Evolutionary conservation across 352 stramenopile species (phyloP).

Genomic region (Globisporangium spinosum): DNA sequence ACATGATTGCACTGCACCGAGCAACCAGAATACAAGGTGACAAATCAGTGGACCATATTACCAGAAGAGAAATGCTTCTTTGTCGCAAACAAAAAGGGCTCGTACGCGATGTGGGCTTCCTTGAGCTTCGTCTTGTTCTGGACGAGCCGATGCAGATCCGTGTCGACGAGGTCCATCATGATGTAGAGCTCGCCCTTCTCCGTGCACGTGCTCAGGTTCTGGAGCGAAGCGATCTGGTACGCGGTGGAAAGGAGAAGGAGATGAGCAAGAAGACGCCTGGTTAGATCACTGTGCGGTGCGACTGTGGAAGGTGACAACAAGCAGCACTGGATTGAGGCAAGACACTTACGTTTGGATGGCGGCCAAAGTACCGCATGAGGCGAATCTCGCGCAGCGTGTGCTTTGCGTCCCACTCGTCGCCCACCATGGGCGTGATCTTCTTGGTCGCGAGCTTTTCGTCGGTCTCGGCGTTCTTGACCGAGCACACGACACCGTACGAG

Average conservation of each 20-base stretch:
- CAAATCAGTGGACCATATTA: slow-evolving; percentile 17
- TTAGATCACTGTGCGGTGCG: neutral
- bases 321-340: too few relatives aligned
- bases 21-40: slow-evolving; percentile 19
- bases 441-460: slow-evolving; percentile 90
- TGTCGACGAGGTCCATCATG: slow-evolving; percentile 94
- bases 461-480: slow-evolving; percentile 73
- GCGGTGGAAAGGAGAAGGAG: neutral
- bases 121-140: slow-evolving; percentile 87
- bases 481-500: slow-evolving; percentile 93
- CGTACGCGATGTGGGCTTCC: slow-evolving; percentile 68
- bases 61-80: too few relatives aligned
- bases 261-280: neutral
- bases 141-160: slow-evolving; percentile 89
- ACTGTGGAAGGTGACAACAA: neutral
- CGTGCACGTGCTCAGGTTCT: slow-evolving; percentile 81
- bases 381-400: slow-evolving; percentile 90
- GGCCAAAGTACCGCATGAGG: slow-evolving; percentile 87
- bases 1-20: slow-evolving; percentile 88
- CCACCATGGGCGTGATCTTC: slow-evolving; percentile 91
- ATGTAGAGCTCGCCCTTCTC: slow-evolving; percentile 93
- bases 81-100: neutral
- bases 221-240: slow-evolving; percentile 61
- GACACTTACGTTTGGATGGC: slow-evolving; percentile 80
- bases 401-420: slow-evolving; percentile 88